A percentile compares a stretch with the other conserved stretches of the same genome.
These are phyloP conservation scores for Chaetomium strumarium DNA, from an alignment of 2,329 filamentous ascomycete species.

Conservation along the genomic window DNA sequence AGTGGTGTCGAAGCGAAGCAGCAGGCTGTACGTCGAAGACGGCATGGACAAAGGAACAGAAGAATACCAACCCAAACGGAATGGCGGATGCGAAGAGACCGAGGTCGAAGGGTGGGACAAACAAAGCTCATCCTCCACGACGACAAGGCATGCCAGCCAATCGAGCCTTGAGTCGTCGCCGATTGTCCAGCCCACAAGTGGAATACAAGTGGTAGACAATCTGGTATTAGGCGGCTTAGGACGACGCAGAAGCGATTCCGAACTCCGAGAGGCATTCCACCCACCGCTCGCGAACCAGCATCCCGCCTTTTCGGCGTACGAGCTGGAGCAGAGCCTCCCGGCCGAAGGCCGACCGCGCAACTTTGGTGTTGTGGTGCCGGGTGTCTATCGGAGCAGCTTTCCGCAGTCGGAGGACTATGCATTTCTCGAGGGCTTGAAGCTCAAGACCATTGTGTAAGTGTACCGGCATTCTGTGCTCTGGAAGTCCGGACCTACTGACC, in stretches of 20 bases:
- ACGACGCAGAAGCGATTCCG: not conserved
- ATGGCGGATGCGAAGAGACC: slow-evolving; percentile 8
- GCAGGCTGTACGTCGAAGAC: slow-evolving; percentile 17
- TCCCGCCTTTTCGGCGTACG: not conserved
- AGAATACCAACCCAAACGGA: slow-evolving; percentile 3
- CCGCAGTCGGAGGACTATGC: slow-evolving; percentile 64
- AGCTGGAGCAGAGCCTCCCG: slow-evolving; percentile 8
- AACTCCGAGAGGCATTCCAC: slow-evolving; percentile 16
- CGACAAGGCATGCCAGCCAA: slow-evolving; percentile 15
- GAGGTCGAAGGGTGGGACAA: slow-evolving; percentile 1
- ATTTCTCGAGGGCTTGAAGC: slow-evolving; percentile 59
- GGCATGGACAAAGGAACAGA: slow-evolving; percentile 15
- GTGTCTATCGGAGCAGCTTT: slow-evolving; percentile 78
- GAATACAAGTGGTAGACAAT: slow-evolving; percentile 5
- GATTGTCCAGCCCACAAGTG: slow-evolving; percentile 4
- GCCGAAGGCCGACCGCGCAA: slow-evolving; percentile 51
- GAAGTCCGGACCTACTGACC: slow-evolving; percentile 15
- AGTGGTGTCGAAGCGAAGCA: slow-evolving; percentile 22
- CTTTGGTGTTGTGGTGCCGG: slow-evolving; percentile 68
- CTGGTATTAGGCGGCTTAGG: not conserved
- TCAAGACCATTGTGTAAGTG: slow-evolving; percentile 75
- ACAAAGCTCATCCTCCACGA: slow-evolving; percentile 11
- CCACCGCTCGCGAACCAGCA: slow-evolving; percentile 3
- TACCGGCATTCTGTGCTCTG: not conserved
- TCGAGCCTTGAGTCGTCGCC: slow-evolving; percentile 20